Percentiles rank a stretch among this genome's conserved stretches.
Conservation (phyloP, 768 basidiomycete species). For the Panus rudis region DNA sequence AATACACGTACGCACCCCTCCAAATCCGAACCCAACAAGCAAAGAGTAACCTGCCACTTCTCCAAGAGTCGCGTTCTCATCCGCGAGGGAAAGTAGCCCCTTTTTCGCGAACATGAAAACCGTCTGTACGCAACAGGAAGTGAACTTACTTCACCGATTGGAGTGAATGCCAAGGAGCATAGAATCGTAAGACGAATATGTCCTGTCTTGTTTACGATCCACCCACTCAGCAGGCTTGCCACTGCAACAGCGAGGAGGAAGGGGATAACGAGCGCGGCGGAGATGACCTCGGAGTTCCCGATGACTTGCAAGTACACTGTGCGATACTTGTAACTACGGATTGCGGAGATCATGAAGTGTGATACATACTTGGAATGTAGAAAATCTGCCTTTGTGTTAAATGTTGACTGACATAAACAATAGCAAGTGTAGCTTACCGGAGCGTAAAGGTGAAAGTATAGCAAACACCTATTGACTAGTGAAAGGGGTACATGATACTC, state of each 20-base stretch:
- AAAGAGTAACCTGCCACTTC: slow-evolving; percentile 9
- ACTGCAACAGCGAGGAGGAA: slow-evolving; percentile 9
- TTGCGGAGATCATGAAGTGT: background rate
- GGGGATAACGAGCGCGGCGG: slow-evolving; percentile 12
- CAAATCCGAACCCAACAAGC: slow-evolving; percentile 11
- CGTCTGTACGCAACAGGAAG: too few relatives aligned
- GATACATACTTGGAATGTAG: slow-evolving; percentile 10
- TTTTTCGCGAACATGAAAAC: too few relatives aligned
- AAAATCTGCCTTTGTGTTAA: slow-evolving; percentile 5
- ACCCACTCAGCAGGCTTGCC: slow-evolving; percentile 3
- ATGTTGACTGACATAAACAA: background rate
- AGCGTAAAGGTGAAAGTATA: slow-evolving; percentile 14
- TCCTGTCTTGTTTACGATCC: slow-evolving; percentile 2
- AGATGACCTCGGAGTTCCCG: slow-evolving; percentile 5
- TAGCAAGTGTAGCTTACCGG: slow-evolving; percentile 2
- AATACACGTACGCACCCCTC: slow-evolving; percentile 4
- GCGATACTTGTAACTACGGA: background rate
- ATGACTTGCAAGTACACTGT: slow-evolving; percentile 11
- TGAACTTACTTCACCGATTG: slow-evolving; percentile 11
- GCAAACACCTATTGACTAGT: slow-evolving; percentile 6
- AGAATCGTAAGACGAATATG: slow-evolving; percentile 1
- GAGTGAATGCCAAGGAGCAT: slow-evolving; percentile 8
- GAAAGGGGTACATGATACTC: too few relatives aligned
- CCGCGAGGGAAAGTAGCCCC: slow-evolving; percentile 8
- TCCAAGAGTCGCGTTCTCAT: slow-evolving; percentile 8